These are phyloP conservation scores for Haplosporangium gracile DNA, from an alignment of 192 early-diverging fungal species.

Conservation along the genomic window DNA sequence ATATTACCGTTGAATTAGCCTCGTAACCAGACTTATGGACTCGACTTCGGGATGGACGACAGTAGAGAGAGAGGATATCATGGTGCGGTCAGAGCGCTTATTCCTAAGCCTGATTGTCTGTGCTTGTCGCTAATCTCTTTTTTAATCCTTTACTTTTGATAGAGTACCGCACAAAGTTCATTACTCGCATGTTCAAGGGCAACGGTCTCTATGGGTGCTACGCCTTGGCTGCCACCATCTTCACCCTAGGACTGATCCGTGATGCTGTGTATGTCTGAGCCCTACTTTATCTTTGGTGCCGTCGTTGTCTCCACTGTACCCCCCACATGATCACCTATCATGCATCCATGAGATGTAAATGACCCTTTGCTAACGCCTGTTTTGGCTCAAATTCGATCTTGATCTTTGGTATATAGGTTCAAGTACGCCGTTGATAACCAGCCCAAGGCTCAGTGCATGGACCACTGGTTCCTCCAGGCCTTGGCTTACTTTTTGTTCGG, in stretches of 20 bases:
- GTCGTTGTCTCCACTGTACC: neutral
- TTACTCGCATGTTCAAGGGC: conserved; percentile 78
- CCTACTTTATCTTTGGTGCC: conserved; percentile 5
- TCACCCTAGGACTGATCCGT: conserved; percentile 83
- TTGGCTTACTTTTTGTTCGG: conserved; percentile 65
- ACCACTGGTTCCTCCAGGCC: conserved; percentile 58
- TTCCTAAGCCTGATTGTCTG: neutral
- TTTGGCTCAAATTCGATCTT: neutral
- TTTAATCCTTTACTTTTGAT: neutral
- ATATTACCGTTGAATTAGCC: too few species aligned
- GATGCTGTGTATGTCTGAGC: conserved; percentile 73
- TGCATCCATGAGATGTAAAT: neutral
- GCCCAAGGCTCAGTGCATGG: conserved; percentile 67
- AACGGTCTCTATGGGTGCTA: conserved; percentile 83
- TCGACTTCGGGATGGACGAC: neutral
- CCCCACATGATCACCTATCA: neutral
- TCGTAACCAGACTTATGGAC: neutral
- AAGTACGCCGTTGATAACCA: conserved; percentile 78
- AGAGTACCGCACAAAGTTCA: conserved; percentile 83
- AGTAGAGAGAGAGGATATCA: neutral
- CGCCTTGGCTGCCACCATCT: conserved; percentile 84
- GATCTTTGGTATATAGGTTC: conserved; percentile 65
- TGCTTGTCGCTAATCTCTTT: neutral
- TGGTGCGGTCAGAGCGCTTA: neutral
- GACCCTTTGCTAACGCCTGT: neutral